A percentile compares a stretch with the other conserved stretches of the same genome.
Evolutionary conservation across 768 basidiomycete species (phyloP).

Genomic region (Mycena galopus): DNA sequence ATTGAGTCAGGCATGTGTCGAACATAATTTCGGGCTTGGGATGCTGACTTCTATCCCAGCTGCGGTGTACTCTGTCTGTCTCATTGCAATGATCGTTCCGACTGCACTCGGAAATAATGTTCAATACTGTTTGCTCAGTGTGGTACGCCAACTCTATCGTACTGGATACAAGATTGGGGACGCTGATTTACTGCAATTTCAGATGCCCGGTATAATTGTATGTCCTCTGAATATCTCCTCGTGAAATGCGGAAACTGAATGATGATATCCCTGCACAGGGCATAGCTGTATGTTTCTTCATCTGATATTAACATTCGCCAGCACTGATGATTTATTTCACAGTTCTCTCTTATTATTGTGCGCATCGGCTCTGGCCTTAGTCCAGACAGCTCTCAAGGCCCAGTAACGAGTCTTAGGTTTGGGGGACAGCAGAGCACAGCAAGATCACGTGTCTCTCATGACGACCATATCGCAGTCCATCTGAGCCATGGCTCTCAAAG

Average conservation of each 20-base stretch:
- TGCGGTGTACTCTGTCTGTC: constrained; percentile 28
- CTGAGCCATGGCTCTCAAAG: too few species aligned
- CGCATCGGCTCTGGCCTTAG: constrained; percentile 13
- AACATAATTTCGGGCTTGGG: too few species aligned
- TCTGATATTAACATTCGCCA: not conserved
- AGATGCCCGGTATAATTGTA: constrained; percentile 22
- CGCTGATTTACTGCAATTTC: not conserved
- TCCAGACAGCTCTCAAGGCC: not conserved
- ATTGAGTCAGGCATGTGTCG: constrained; percentile 29
- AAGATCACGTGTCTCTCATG: too few species aligned
- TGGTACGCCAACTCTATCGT: constrained; percentile 14
- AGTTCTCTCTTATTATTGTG: constrained; percentile 26
- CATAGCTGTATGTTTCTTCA: constrained; percentile 6
- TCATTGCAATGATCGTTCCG: constrained; percentile 33
- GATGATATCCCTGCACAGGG: not conserved
- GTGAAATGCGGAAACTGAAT: not conserved
- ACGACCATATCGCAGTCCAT: too few species aligned
- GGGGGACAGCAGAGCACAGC: too few species aligned
- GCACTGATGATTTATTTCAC: not conserved
- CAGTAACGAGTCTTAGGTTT: too few species aligned
- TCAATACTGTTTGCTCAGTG: constrained; percentile 31
- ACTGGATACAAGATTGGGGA: not conserved
- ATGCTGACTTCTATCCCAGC: not conserved
- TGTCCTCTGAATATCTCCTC: not conserved
- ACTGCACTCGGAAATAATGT: constrained; percentile 29